These are phyloP conservation scores for Microascus cirrosus DNA, from an alignment of 2,329 filamentous ascomycete genomes.

Conservation along the genomic window DNA sequence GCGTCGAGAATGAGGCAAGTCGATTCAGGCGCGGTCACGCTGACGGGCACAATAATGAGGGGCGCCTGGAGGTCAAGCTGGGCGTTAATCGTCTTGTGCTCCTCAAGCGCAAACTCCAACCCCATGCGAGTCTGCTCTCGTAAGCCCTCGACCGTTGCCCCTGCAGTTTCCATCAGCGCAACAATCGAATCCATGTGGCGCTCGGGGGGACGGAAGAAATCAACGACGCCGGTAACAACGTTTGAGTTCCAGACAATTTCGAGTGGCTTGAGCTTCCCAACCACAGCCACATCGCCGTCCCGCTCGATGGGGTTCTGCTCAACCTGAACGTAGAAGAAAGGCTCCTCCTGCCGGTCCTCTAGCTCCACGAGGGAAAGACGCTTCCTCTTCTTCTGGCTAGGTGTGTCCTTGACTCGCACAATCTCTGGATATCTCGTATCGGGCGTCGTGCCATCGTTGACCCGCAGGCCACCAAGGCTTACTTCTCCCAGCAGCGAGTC, in stretches of 20 bases:
- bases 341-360: constrained; percentile 45
- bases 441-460: constrained; percentile 92
- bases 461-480: constrained; percentile 80
- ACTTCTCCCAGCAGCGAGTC: constrained; percentile 85
- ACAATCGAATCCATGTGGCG: constrained; percentile 97
- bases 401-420: constrained; percentile 85
- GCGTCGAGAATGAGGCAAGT: constrained; percentile 92
- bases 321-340: constrained; percentile 85
- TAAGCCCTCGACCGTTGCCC: constrained; percentile 88
- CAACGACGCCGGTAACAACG: constrained; percentile 79
- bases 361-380: constrained; percentile 43
- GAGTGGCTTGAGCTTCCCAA: constrained; percentile 84
- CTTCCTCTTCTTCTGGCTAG: constrained; percentile 33
- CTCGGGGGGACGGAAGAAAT: constrained; percentile 94
- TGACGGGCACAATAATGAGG: constrained; percentile 91
- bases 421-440: constrained; percentile 91
- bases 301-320: constrained; percentile 93
- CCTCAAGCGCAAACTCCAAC: constrained; percentile 89
- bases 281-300: constrained; percentile 81
- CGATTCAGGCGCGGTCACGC: constrained; percentile 68
- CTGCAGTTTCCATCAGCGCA: constrained; percentile 88
- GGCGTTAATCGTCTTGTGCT: constrained; percentile 96
- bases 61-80: constrained; percentile 92
- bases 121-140: constrained; percentile 92
- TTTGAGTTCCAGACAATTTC: constrained; percentile 97